These are phyloP conservation scores for Podila horticola DNA, from an alignment of 192 early-diverging fungal species.

Conservation along the genomic window DNA sequence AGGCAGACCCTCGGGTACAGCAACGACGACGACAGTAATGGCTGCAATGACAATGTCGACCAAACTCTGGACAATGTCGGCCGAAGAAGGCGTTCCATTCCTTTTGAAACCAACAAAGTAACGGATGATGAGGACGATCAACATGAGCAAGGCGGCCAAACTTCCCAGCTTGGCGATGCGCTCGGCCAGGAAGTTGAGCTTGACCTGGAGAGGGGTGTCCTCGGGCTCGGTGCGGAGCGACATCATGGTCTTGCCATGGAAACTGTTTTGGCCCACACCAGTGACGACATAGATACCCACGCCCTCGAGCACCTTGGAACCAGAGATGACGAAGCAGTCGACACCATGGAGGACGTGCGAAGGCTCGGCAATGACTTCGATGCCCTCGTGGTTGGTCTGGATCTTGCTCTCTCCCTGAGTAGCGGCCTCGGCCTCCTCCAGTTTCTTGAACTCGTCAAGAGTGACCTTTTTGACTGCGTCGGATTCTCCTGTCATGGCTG, in stretches of 20 bases:
- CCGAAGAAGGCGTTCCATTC: conserved; percentile 52
- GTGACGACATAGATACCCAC: conserved; percentile 88
- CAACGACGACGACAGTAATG: conserved; percentile 96
- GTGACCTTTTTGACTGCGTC: conserved; percentile 85
- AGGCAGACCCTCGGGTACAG: conserved; percentile 98
- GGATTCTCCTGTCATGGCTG: conserved; percentile 94
- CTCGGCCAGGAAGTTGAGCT: conserved; percentile 90
- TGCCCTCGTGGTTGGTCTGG: conserved; percentile 36
- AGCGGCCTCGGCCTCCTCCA: conserved; percentile 32
- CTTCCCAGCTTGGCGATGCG: conserved; percentile 94
- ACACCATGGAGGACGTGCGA: conserved; percentile 22
- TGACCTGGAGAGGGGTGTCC: conserved; percentile 92
- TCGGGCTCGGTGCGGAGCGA: conserved; percentile 86
- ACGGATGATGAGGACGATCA: conserved; percentile 87
- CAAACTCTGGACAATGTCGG: conserved; percentile 69
- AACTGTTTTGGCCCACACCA: conserved; percentile 86
- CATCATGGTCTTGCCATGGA: conserved; percentile 91
- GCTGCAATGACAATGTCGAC: conserved; percentile 89
- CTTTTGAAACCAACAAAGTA: conserved; percentile 75
- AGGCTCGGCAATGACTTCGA: conserved; percentile 33
- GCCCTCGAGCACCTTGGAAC: conserved; percentile 92
- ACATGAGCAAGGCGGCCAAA: conserved; percentile 86
- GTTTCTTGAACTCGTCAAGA: conserved; percentile 52
- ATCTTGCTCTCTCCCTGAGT: conserved; percentile 13
- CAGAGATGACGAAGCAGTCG: conserved; percentile 93